Percentiles rank a stretch among this genome's conserved stretches.
phyloP scores from a whole-genome alignment of 192 early-diverging fungal genomes.

The Entomortierella lignicola region DNA sequence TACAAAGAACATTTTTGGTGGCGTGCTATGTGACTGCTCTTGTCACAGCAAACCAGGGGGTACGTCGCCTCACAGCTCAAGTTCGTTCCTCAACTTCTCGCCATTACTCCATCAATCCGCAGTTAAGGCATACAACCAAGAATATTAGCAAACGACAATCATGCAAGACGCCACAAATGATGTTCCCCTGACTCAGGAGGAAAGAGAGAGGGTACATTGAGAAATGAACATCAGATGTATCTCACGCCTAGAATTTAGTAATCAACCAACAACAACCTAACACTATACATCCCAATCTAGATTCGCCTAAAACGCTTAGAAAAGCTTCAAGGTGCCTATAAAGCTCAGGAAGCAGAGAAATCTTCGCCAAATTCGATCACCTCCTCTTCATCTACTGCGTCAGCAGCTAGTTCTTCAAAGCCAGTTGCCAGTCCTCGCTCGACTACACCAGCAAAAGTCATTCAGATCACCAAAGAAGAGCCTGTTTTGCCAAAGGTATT shows the following conservation, averaged over 20 bases:
- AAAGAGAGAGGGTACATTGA: constrained; percentile 32
- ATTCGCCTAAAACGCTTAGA: constrained; percentile 73
- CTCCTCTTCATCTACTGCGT: constrained; percentile 12
- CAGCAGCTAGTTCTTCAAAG: constrained; percentile 12
- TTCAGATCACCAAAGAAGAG: background rate
- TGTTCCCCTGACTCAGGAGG: constrained; percentile 42
- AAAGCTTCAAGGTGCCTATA: constrained; percentile 58
- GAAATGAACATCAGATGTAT: too few species aligned
- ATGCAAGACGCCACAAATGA: constrained; percentile 59
- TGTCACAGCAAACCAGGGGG: background rate
- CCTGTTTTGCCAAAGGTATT: constrained; percentile 8
- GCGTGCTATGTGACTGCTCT: background rate
- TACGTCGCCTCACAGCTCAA: background rate
- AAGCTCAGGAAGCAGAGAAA: constrained; percentile 17
- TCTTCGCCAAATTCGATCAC: constrained; percentile 14
- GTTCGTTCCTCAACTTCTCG: background rate
- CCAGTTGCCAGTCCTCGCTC: constrained; percentile 1
- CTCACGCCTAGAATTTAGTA: too few species aligned
- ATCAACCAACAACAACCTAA: too few species aligned
- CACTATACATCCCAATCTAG: constrained; percentile 35
- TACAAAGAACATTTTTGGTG: background rate
- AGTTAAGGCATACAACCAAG: background rate
- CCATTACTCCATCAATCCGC: background rate
- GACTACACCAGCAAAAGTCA: constrained; percentile 2
- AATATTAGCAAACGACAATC: background rate